phyloP scores from a whole-genome alignment of 2,329 filamentous ascomycete genomes.

The Metarhizium anisopliae region DNA sequence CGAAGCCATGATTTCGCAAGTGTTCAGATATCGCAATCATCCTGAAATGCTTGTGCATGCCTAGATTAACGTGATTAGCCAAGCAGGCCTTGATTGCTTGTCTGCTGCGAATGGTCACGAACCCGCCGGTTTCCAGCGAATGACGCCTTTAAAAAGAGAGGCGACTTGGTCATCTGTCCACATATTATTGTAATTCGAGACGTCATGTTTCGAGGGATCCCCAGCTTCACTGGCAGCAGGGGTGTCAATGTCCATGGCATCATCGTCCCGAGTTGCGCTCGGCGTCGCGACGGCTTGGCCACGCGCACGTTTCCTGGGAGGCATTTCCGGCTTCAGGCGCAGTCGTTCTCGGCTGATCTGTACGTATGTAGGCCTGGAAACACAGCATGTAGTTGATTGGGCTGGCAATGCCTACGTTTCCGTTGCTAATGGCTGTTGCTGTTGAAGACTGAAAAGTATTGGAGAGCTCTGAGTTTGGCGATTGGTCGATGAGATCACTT shows the following conservation, averaged over 20 bases:
- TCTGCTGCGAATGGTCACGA: conserved; percentile 9
- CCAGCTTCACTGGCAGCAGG: conserved; percentile 44
- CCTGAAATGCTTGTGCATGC: conserved; percentile 89
- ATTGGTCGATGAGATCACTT: not conserved
- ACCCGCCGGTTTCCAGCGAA: conserved; percentile 96
- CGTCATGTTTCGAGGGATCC: conserved; percentile 13
- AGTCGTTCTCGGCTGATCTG: not conserved
- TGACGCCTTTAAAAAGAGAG: conserved; percentile 84
- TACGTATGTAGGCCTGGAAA: not conserved
- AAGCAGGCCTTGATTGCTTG: not conserved
- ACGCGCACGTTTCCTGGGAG: conserved; percentile 61
- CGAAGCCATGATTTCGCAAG: conserved; percentile 70
- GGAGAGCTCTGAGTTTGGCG: not conserved
- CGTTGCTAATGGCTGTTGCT: not conserved
- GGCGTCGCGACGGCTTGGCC: conserved; percentile 49
- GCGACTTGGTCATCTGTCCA: conserved; percentile 97
- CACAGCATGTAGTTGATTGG: not conserved
- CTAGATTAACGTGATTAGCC: conserved; percentile 27
- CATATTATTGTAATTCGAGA: conserved; percentile 44
- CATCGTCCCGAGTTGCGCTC: conserved; percentile 43
- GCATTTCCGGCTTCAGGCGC: conserved; percentile 38
- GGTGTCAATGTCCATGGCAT: conserved; percentile 52
- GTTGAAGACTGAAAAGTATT: not conserved
- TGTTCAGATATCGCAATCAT: conserved; percentile 81
- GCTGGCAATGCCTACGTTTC: not conserved